Conservation (phyloP, 257 asterid species). For the Solanum gandarillasii region DNA sequence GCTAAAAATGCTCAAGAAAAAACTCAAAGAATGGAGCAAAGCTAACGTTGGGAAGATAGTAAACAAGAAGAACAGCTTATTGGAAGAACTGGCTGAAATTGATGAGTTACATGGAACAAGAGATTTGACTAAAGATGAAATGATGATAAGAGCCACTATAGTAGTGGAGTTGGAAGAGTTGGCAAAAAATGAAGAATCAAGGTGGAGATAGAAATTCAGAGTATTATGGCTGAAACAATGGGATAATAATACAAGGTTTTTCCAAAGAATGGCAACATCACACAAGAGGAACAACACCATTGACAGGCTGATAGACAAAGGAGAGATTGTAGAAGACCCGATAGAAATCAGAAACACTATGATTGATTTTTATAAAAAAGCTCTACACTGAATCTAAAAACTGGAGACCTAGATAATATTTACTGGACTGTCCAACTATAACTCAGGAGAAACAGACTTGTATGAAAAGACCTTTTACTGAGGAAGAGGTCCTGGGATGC, state of each 20-base stretch:
- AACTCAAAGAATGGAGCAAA: background rate
- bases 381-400: background rate
- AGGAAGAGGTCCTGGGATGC: background rate
- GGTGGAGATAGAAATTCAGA: background rate
- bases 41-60: background rate
- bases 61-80: too few relatives aligned
- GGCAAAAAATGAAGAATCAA: background rate
- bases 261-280: background rate
- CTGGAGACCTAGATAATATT: background rate
- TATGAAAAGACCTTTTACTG: background rate
- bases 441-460: background rate
- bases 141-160: background rate
- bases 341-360: background rate
- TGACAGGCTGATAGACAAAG: background rate
- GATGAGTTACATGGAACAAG: background rate
- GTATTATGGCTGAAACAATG: background rate
- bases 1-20: too few relatives aligned
- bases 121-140: background rate
- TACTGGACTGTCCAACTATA: background rate
- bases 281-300: background rate
- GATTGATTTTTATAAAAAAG: background rate
- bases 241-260: background rate
- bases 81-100: background rate
- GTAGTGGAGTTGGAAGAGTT: background rate
- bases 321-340: background rate